These are phyloP conservation scores for Knoxdaviesia capensis DNA, from an alignment of 2,329 filamentous ascomycete species.

Conservation along the genomic window DNA sequence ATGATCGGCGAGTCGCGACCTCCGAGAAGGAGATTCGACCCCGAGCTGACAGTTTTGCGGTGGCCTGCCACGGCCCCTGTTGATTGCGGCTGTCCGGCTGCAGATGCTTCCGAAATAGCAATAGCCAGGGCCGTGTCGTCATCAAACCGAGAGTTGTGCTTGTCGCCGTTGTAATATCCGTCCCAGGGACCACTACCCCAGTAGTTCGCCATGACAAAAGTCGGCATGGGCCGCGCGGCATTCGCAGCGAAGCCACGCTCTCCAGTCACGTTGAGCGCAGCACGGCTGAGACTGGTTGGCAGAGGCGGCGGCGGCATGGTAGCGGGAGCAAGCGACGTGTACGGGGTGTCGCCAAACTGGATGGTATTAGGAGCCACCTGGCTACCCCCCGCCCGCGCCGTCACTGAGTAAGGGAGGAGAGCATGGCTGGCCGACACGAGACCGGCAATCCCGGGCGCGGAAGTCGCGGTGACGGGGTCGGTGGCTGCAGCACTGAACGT, in stretches of 20 bases:
- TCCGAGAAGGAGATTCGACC: neutral
- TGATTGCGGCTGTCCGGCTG: constrained; percentile 1
- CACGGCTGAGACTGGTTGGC: constrained; percentile 69
- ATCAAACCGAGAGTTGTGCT: constrained; percentile 5
- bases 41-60: constrained; percentile 5
- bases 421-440: constrained; percentile 72
- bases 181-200: constrained; percentile 80
- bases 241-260: constrained; percentile 50
- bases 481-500: constrained; percentile 27
- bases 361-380: neutral
- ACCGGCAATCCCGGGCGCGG: constrained; percentile 52
- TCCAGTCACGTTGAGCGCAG: constrained; percentile 61
- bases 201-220: constrained; percentile 75
- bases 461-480: constrained; percentile 16
- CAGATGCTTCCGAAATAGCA: constrained; percentile 3
- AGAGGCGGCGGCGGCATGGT: constrained; percentile 72
- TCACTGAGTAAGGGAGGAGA: constrained; percentile 39
- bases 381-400: neutral
- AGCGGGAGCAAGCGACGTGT: constrained; percentile 54
- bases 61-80: constrained; percentile 1
- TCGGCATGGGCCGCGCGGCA: constrained; percentile 54
- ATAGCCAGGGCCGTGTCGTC: constrained; percentile 3
- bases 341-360: constrained; percentile 21
- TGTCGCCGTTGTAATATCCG: constrained; percentile 11
- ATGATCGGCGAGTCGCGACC: too few relatives aligned